Evolutionary conservation across 768 basidiomycete genomes (phyloP), one percentile per base, ranked within the genome.

Genomic region (Amanita rubescens): DNA sequence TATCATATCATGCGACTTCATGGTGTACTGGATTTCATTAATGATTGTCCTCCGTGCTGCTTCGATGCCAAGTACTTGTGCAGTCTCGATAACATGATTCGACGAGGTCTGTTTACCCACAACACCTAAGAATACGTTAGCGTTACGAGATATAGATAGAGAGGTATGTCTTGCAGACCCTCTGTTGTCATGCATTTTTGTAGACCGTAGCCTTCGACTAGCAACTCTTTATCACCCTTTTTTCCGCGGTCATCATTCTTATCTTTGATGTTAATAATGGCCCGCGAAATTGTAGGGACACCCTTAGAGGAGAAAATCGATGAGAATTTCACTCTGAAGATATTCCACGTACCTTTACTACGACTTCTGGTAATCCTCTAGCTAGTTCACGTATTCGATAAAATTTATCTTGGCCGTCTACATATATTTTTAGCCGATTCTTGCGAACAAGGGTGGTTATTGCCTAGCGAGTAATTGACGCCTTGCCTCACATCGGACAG

Each of bases 101-200:
- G 94, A 94, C 9, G 90, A 85, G 11, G 96, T 97, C 55, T 89
- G 77, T 62, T 90, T 83, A 37, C 96, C 96, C 53, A 96, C 74
- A 55, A 99, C 91, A 64, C 95, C 94, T 94, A 42, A 17, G n/a
- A 22, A 44, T 22, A n/a, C n/a, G 58, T 47, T 24, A 51, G 44
- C n/a, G 22, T 27, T 5, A 10, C 15, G 48, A 53, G 39, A 30
- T 30, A 44, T 34, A 46, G 35, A 44, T 34, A 46, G 35, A 50
- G 9, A 19, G 5, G 25, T 49, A 17, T n/a, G 52, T 53, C 61
- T 67, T 7, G 52, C 61, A 60, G 68, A 92, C 94, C 95, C 71
- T 96, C 94, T 1, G 93, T 95, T 22, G 81, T 87, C 96, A 99
- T 99, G 63, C 96, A 95, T 62, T 90, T 89, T 60, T 94, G 88